Base-by-base conservation (phyloP, 1,284 basidiomycete genomes). In the Irpex lacteus region DNA sequence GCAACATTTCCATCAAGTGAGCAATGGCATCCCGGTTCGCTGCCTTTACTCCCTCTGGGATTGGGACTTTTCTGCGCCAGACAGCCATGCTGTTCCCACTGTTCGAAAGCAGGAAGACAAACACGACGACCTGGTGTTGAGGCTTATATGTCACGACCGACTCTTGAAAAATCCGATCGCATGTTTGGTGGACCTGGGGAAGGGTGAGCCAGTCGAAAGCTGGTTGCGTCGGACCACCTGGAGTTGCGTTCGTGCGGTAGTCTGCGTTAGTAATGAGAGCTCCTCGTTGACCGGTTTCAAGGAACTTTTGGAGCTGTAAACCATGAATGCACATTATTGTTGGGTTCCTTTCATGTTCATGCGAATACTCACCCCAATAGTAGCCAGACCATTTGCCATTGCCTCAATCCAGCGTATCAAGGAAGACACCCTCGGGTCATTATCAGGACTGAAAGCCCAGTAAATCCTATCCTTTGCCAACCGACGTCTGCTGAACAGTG, bases 71-170 rank as follows among this genome's bases (percentile, higher is more conserved):
- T 67, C 88, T 83, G 68, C 88, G 83, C 89, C 86, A 95, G 69
- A 90, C 90, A 36, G 86, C 89, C 67, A 90, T 82, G 72, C 86
- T 91, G 69, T 89, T 92, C 34, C 88, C 87, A 47, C 81, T 84
- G 57, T 81, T 79, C 5, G 91, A 93, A 3, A 89, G 83, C 26
- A 93, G 78, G 69, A 89, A 85, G 3, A 92, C 83, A 67, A 92
- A 91, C 1, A 93, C 83, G 61, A 91, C 75, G 53, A 85, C 84
- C 60, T 87, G 81, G 19, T 74, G 75, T 26, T 82, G 78, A 15
- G 91, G 91, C 68, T 92, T 84, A 71, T 91, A 91, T 65, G 82
- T 85, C 15, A 86, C 86, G n/a, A 89, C 85, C 1, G 89, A 91
- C 69, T 89, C 87, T 71, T 93, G 91, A 36, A 93, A 75, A 40